Conservation (phyloP, 148 eudicot species). For the Rhododendron vialii region DNA sequence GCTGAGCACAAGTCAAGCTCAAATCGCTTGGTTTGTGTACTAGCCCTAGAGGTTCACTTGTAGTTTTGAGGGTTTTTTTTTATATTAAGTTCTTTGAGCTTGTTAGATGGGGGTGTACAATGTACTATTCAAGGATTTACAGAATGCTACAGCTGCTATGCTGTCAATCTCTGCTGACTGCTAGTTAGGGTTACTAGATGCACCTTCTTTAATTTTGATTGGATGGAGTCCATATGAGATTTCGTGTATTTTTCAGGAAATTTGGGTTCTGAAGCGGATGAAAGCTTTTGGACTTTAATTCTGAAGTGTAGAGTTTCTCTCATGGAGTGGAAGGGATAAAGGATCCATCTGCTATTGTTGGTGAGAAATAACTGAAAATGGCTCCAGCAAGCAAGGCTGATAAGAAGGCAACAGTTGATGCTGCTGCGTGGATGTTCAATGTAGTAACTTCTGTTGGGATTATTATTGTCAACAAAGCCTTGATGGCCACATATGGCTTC, state of each 20-base stretch:
- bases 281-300: not conserved
- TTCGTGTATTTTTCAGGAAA: not conserved
- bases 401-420: constrained; percentile 71
- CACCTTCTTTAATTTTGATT: not conserved
- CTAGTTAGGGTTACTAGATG: not conserved
- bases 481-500: constrained; percentile 79
- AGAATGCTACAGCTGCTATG: not conserved
- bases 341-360: constrained; percentile 7
- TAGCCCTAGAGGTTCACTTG: not conserved
- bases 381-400: constrained; percentile 70
- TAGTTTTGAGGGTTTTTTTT: not conserved
- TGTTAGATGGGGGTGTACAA: not conserved
- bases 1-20: not conserved
- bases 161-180: not conserved
- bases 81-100: not conserved
- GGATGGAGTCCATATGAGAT: not conserved
- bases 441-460: constrained; percentile 85
- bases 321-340: constrained; percentile 22
- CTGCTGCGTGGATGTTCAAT: constrained; percentile 86
- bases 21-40: not conserved
- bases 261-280: constrained; percentile 3
- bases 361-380: constrained; percentile 30
- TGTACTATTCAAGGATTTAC: not conserved
- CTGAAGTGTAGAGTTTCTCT: constrained; percentile 7
- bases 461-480: constrained; percentile 76